Evolutionary conservation across 1,284 basidiomycete species (phyloP), one percentile per base, ranked within the genome.

Genomic region (Tausonia pullulans): DNA sequence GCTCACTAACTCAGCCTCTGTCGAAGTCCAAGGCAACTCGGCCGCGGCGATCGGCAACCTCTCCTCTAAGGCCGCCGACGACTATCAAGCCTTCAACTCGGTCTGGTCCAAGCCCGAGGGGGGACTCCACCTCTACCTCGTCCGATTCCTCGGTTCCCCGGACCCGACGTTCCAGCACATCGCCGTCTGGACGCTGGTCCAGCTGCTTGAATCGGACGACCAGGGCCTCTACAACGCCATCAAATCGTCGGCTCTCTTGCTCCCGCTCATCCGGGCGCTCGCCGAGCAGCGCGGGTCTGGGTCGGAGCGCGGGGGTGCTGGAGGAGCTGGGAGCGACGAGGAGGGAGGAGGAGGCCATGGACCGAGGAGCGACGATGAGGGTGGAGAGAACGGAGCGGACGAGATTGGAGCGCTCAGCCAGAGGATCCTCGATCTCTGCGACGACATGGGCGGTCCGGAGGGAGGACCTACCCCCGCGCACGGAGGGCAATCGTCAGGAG

Each of bases 141-240:
- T 92, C 72, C 85, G 91, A 58, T 98, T 99, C 85, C 79, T 99
- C 69, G 91, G 87, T 63, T 92, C 88, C 72, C 81, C 89, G 14
- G 96, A 99, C 75, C 89, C 91, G n/a, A 99, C 96, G 0, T 99
- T 99, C 87, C 95, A 98, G 77, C 96, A 99, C 75, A 99, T 98
- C 71, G 96, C 96, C 44, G 94, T 98, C 53, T 97, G 93, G 93
- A 98, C 95, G 0, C 94, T 98, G 68, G 94, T 98, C 10, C 95
- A 98, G 74, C 79, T 98, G 43, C 82, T 98, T 43, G 96, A 98
- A 76, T 93, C 91, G 43, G 89, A 90, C 69, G 92, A 96, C 75
- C 85, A 88, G n/a, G 86, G 89, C 72, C 80, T 97, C 55, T 88
- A 88, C 65, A 87, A 83, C 74, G 93, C 89, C 78, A 93, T 97